Evolutionary conservation across 352 stramenopile species (phyloP), one percentile per base, ranked within the genome.

Genomic region (Globisporangium alternatum): DNA sequence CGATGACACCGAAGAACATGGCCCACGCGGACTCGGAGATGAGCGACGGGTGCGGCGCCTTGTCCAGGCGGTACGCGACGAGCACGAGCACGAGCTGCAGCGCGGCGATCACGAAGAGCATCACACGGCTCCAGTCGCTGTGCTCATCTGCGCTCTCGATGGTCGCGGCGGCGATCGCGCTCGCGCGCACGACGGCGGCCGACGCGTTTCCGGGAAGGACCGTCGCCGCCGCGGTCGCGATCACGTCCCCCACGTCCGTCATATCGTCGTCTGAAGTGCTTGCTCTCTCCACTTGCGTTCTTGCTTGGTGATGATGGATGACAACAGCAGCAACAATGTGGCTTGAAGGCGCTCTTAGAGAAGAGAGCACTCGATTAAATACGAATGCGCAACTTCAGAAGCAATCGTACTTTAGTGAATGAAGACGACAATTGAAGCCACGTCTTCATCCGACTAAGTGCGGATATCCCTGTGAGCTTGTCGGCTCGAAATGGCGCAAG

Each of bases 1-100:
- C 86, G 71, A 91, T 74, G 39, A 95, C 77, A 30, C 87, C 87
- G 56, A 93, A 93, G 68, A 93, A 84, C 49, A 95, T 93, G 37
- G 87, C 87, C 51, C 77, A 87, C 9, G 82, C 84, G 3, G 87
- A 95, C 69, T 93, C 85, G 25, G 87, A 93, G 60, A 95, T 88
- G 17, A 95, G 66, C 59, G 78, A 75, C 2, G 85, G 81, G 35
- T 80, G 72, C 52, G 84, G 71, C 31, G 80, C 76, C 8, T 85
- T 80, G 60, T 93, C 87, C 41, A 95, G 67, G 5, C 87, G 87
- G 64, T 93, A 95, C 49, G 84, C 74, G 5, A 95, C 83, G 35
- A 93, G 73, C 64, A 95, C 85, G 61, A 95, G 73, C 56, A 84
- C 70, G 25, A 95, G 74, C 74, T 95, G 87, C 56, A 95, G 75